Evolutionary conservation across 2,329 filamentous ascomycete species (phyloP).

Genomic region (Arthrobotrys megalospora): DNA sequence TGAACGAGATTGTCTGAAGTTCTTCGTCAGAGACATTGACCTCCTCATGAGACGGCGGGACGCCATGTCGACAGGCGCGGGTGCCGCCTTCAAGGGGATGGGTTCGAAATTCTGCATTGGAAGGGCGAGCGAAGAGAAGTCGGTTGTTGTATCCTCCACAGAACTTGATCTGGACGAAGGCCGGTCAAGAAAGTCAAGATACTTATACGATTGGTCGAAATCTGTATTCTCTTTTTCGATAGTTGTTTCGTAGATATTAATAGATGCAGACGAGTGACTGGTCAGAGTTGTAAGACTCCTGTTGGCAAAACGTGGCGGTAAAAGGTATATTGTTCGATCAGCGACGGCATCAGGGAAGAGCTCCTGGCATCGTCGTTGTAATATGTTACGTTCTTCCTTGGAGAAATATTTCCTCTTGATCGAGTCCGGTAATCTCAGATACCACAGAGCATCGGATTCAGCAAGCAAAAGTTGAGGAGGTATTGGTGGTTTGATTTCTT

Average conservation of each 20-base stretch:
- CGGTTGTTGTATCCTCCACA: slow-evolving; percentile 61
- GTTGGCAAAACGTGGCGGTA: slow-evolving; percentile 67
- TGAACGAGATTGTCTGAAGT: slow-evolving; percentile 56
- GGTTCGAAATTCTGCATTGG: slow-evolving; percentile 60
- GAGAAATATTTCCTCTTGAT: slow-evolving; percentile 80
- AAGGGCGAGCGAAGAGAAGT: slow-evolving; percentile 59
- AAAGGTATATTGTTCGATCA: slow-evolving; percentile 73
- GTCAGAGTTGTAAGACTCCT: slow-evolving; percentile 66
- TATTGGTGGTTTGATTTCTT: slow-evolving; percentile 32
- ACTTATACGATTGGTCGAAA: slow-evolving; percentile 58
- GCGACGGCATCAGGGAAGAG: slow-evolving; percentile 74
- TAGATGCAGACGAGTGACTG: slow-evolving; percentile 63
- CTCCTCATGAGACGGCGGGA: slow-evolving; percentile 52
- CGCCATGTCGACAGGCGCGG: slow-evolving; percentile 48
- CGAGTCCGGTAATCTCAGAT: slow-evolving; percentile 79
- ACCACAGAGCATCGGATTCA: slow-evolving; percentile 77
- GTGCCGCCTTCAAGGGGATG: slow-evolving; percentile 38
- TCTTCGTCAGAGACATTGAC: slow-evolving; percentile 59
- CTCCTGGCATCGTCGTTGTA: slow-evolving; percentile 72
- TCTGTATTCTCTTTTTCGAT: slow-evolving; percentile 53
- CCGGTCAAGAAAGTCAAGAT: slow-evolving; percentile 63
- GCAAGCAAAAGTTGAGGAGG: slow-evolving; percentile 67
- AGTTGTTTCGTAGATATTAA: slow-evolving; percentile 51
- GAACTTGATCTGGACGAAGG: slow-evolving; percentile 64
- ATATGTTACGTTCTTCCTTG: slow-evolving; percentile 77